Evolutionary conservation across 2,329 filamentous ascomycete species (phyloP).

Genomic region (Cercospora nicotianae): DNA sequence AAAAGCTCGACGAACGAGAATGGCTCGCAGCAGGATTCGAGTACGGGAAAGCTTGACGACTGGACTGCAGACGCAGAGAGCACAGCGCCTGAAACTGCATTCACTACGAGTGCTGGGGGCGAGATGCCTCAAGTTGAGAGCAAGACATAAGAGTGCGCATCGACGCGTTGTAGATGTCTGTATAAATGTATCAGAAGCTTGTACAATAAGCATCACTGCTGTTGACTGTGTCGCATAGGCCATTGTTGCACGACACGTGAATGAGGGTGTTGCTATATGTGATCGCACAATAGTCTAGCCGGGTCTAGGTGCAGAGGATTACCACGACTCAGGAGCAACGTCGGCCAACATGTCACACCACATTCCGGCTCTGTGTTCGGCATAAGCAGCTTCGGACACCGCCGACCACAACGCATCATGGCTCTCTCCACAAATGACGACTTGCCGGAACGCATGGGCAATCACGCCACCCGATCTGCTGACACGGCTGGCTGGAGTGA

Average conservation of each 20-base stretch:
- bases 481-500: conserved; percentile 8
- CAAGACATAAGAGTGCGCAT: neutral
- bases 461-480: conserved; percentile 11
- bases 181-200: neutral
- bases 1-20: neutral
- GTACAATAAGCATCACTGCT: neutral
- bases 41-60: neutral
- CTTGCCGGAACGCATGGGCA: neutral
- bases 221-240: neutral
- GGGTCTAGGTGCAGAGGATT: neutral
- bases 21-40: neutral
- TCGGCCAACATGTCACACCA: conserved; percentile 18
- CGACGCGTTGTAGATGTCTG: neutral
- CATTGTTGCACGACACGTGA: neutral
- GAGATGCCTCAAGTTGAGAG: neutral
- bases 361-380: neutral
- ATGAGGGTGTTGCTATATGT: neutral
- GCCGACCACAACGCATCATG: conserved; percentile 1
- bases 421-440: conserved; percentile 7
- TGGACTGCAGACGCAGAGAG: neutral
- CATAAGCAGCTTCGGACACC: neutral
- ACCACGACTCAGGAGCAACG: conserved; percentile 10
- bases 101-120: neutral
- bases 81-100: neutral
- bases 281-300: neutral